Evolutionary conservation across 2,329 filamentous ascomycete genomes (phyloP).

Genomic region (Parascedosporium putredinis): DNA sequence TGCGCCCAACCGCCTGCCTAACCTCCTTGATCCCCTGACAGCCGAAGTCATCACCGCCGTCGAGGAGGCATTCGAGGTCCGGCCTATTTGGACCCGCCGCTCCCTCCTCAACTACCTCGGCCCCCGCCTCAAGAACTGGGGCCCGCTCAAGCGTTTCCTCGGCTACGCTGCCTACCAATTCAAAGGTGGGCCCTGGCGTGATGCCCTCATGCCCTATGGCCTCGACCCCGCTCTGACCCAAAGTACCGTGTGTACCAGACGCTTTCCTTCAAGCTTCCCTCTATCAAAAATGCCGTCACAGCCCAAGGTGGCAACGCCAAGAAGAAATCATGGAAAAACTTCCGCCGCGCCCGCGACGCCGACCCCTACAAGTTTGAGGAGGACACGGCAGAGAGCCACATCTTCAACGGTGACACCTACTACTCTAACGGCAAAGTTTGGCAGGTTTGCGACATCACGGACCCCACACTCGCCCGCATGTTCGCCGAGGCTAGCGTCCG

Average conservation of each 20-base stretch:
- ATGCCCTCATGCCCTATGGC: conserved; percentile 76
- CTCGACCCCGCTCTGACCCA: conserved; percentile 73
- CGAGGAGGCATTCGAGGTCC: conserved; percentile 53
- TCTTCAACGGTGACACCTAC: conserved; percentile 72
- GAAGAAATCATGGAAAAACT: conserved; percentile 37
- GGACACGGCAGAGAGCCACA: conserved; percentile 46
- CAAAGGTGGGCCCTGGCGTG: conserved; percentile 82
- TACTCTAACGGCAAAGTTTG: conserved; percentile 79
- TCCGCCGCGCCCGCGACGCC: conserved; percentile 28
- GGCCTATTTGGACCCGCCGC: conserved; percentile 81
- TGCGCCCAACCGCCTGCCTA: conserved; percentile 50
- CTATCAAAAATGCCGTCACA: conserved; percentile 14
- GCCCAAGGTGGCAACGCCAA: conserved; percentile 33
- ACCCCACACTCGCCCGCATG: conserved; percentile 59
- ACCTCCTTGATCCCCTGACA: conserved; percentile 49
- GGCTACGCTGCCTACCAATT: conserved; percentile 89
- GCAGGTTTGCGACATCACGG: conserved; percentile 87
- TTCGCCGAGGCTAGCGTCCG: conserved; percentile 54
- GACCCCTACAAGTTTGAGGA: conserved; percentile 28
- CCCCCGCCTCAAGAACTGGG: conserved; percentile 38
- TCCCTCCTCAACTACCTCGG: conserved; percentile 65
- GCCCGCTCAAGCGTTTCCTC: conserved; percentile 60
- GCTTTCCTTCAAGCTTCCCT: conserved; percentile 68
- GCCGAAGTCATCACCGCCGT: conserved; percentile 55
- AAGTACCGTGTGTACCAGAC: conserved; percentile 79